Evolutionary conservation across 805 yeast species (phyloP).

Genomic region (Starmera quercuum): DNA sequence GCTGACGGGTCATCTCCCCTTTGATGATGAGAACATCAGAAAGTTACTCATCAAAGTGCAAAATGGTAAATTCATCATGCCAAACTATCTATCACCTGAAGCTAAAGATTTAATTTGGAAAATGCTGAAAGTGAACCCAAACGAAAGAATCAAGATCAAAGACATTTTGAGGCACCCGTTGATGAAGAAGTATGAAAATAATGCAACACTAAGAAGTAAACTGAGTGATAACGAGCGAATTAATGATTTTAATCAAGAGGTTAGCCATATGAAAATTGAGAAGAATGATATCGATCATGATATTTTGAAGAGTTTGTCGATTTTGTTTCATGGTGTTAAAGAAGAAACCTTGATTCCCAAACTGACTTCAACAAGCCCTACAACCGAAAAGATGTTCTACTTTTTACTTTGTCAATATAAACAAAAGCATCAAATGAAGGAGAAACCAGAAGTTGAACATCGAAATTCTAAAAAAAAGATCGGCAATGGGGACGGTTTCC

Average conservation of each 20-base stretch:
- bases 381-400: conserved; percentile 76
- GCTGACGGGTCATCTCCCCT: conserved; percentile 91
- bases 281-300: conserved; percentile 52
- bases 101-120: conserved; percentile 79
- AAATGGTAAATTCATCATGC: conserved; percentile 80
- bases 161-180: conserved; percentile 79
- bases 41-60: conserved; percentile 84
- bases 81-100: conserved; percentile 67
- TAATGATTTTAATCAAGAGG: conserved; percentile 29
- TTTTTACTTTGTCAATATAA: conserved; percentile 68
- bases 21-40: conserved; percentile 93
- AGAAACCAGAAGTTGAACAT: conserved; percentile 9
- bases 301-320: conserved; percentile 67
- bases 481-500: conserved; percentile 21
- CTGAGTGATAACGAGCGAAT: conserved; percentile 19
- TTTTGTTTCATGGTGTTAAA: conserved; percentile 74
- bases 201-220: conserved; percentile 24
- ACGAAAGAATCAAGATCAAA: conserved; percentile 66
- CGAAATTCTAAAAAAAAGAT: conserved; percentile 20
- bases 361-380: conserved; percentile 47
- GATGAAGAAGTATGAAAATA: conserved; percentile 58
- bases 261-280: conserved; percentile 28
- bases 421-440: conserved; percentile 42
- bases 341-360: conserved; percentile 43
- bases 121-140: conserved; percentile 82